Base-by-base conservation (phyloP, 2,329 filamentous ascomycete genomes). In the Alternaria alternata region DNA sequence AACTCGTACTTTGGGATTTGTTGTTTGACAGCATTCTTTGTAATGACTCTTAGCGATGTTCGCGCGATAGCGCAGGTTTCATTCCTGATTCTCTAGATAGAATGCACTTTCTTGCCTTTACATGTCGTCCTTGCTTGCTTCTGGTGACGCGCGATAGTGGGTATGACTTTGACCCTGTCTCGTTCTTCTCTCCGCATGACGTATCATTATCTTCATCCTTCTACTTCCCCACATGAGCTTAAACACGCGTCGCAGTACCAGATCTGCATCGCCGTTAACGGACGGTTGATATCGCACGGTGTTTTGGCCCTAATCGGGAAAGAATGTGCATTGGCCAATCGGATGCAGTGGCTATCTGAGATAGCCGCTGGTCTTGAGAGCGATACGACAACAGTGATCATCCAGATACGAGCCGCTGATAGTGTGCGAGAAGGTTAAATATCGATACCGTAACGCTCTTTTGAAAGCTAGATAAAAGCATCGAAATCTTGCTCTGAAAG, bases 221-320 rank as follows among this genome's bases (percentile, higher is more conserved):
- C 5, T 7, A 41, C n/a, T 30, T 30, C 18, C 22, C 34, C 36
- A 38, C 34, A 26, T 51, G 34, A 20, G 16, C 36, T 4, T 5
- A 36, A 12, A 2, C 16, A 11, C 46, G 32, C 32, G 32, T 49
- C 46, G 14, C 34, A 20, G 22, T 28, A 18, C 49, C 22, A 41
- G 49, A 51, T 41, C 47, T 49, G 46, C 47, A 43, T 32, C 46
- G 39, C 54, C 54, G 54, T 57, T 51, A 57, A 57, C 54, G 54
- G 54, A 9, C 22, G n/a, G 38, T 39, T 57, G 54, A 41, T 39
- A 48, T 57, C 32, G 44, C 44, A 51, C 46, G 14, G 36, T 51
- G 46, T 51, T 57, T 43, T 30, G 41, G 47, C 20, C 57, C 63
- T 41, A 47, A 63, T 65, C 30, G 48, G 63, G 63, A 61, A 57